Evolutionary conservation across 257 asterid genomes (phyloP).

Genomic region (Coffea eugenioides): DNA sequence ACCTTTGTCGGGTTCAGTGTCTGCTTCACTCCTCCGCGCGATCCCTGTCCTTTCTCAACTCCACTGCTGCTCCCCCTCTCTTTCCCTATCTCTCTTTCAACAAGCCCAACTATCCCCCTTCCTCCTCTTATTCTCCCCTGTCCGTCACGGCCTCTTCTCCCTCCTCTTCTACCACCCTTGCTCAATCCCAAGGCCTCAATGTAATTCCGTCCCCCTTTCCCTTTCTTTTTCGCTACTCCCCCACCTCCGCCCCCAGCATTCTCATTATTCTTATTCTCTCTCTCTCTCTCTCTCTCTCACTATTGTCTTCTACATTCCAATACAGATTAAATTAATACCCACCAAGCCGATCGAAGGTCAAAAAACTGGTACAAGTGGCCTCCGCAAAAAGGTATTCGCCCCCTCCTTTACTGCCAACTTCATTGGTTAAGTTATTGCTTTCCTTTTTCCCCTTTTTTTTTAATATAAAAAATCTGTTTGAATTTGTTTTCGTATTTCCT

Average conservation of each 20-base stretch:
- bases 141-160: slow-evolving; percentile 48
- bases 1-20: not conserved
- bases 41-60: slow-evolving; percentile 34
- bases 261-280: not conserved
- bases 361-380: slow-evolving; percentile 97
- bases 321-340: slow-evolving; percentile 63
- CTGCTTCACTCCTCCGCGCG: not conserved
- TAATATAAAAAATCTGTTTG: not conserved
- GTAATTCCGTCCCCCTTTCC: slow-evolving; percentile 20
- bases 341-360: slow-evolving; percentile 90
- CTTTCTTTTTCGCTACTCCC: not conserved
- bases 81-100: slow-evolving; percentile 32
- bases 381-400: slow-evolving; percentile 73
- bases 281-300: not conserved
- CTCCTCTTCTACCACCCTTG: slow-evolving; percentile 49
- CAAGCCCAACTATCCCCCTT: slow-evolving; percentile 15
- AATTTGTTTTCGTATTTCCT: slow-evolving; percentile 23
- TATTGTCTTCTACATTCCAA: not conserved
- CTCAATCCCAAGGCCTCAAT: slow-evolving; percentile 62
- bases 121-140: slow-evolving; percentile 18
- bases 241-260: not conserved
- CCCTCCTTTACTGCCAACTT: not conserved
- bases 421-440: too few species aligned
- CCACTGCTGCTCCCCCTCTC: slow-evolving; percentile 24
- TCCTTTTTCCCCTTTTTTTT: not conserved